These are phyloP conservation scores for Ceratocystis papillata DNA, from an alignment of 2,329 filamentous ascomycete genomes.

Conservation along the genomic window DNA sequence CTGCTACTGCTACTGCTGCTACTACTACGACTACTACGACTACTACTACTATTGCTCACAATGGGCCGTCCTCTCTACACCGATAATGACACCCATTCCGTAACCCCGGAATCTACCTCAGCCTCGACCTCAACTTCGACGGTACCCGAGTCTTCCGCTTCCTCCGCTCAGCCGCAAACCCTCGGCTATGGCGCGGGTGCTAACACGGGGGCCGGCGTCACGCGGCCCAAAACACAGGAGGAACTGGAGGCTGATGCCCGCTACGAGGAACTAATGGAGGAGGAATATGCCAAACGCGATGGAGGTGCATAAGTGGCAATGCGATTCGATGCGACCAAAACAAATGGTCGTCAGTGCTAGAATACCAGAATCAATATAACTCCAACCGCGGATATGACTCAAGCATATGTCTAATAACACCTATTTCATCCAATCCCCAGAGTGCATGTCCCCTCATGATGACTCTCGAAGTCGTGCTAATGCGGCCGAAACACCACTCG, in stretches of 20 bases:
- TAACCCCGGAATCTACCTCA: background rate
- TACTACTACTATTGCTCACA: background rate
- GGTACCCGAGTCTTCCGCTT: background rate
- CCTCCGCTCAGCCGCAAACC: conserved; percentile 2
- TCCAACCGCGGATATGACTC: background rate
- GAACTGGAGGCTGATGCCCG: conserved; percentile 41
- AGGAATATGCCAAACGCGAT: conserved; percentile 46
- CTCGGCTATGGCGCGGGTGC: conserved; percentile 7
- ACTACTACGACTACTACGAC: background rate
- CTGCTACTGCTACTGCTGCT: background rate
- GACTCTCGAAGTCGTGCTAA: conserved; percentile 46
- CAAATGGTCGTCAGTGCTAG: too few relatives aligned
- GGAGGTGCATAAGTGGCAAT: conserved; percentile 36
- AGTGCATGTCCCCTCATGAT: background rate
- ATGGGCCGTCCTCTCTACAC: conserved; percentile 3
- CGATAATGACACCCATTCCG: background rate
- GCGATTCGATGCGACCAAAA: background rate
- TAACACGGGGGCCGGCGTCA: background rate
- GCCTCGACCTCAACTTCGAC: background rate
- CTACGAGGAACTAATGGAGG: conserved; percentile 45
- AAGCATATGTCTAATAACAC: background rate
- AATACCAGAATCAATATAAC: conserved; percentile 1
- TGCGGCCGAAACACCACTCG: conserved; percentile 50
- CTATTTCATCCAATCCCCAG: background rate
- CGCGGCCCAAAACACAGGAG: conserved; percentile 36